Evolutionary conservation across 495 filamentous ascomycete genomes (phyloP), one percentile per base, ranked within the genome.

Genomic region (Parachaetomium inaequale): DNA sequence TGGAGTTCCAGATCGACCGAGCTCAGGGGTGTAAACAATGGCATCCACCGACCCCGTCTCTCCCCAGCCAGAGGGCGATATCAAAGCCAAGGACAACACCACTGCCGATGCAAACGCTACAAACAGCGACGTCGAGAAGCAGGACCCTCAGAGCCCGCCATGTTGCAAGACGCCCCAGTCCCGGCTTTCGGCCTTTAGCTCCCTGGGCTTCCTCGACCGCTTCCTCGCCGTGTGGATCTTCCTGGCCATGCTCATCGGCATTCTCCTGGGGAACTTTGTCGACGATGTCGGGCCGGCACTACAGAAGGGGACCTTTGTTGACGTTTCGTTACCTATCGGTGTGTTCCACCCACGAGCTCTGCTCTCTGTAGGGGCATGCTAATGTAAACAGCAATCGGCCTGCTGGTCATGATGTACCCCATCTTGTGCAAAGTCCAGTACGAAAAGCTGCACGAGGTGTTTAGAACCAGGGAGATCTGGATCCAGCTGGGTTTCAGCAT

Each of bases 401-500:
- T 96, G 21, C 81, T 96, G 8, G 84, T 94, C 29, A 96, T 96
- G 91, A 96, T 96, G 92, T 96, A 95, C 67, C 92, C 92, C 0
- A 95, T 95, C 63, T 79, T 96, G 23, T 94, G 92, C 83, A 96
- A 96, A 74, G 87, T 96, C n/a, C 84, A 85, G 36, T 95, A 84
- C 73, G 93, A 96, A 72, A 82, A 81, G 0, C 74, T 98, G 45
- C 90, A 93, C 71, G 79, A 82, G 8, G 72, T 90, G 19, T 85
- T 96, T 63, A 72, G 75, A 12, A 68, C 81, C 5, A 81, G 81
- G 5, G 76, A 76, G 3, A 75, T 95, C 8, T 97, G 91, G 91
- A 81, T 85, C 17, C 93, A 96, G 68, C 81, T 96, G 56, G 78
- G 65, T 0, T 90, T 97, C 68, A 91, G 88, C 64, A 70, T 97